Base-by-base conservation (phyloP, 2,329 filamentous ascomycete species). In the Kalmusia sp. region DNA sequence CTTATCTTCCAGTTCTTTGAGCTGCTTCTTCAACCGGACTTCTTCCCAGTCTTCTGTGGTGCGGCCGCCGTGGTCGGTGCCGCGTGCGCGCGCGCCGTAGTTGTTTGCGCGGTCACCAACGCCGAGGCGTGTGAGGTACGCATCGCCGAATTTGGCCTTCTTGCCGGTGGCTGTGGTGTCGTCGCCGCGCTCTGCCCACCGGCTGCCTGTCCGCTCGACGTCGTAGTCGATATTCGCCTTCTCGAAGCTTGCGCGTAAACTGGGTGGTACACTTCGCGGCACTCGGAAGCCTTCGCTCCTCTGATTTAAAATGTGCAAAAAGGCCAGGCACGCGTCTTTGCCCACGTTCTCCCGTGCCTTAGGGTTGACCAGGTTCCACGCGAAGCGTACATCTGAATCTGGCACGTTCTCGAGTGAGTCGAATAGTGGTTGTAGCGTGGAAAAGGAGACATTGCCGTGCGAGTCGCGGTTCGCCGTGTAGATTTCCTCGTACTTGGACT, bases 321-420 rank as follows among this genome's bases (percentile, higher is more conserved):
- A 99, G 14, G 92, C 93, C 33, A 99, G 86, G 57, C 88, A 89
- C 44, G 95, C 93, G 75, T 99, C 93, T 79, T 98, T 98, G 75
- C 92, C 93, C 74, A 99, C 95, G 44, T 87, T 87, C 24, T 87
- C 82, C 21, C 84, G 83, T 50, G 91, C 92, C 24, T 90, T 93
- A 5, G 93, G 95, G 79, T 99, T 99, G 68, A 98, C 90, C 15
- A 99, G 85, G 77, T 98, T 99, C 93, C 95, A 98, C 7, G 93
- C 93, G 15, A 90, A 95, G 64, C 92, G 87, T 61, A 97, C 83
- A 72, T 98, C 93, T 47, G 85, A 87, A 69, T 89, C 87, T 1
- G 87, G 87, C 14, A 89, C 86, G 56, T 87, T 89, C 53, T 74
- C 71, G 15, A 73, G 60, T 63, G 91, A 86, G 35, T 88, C 90